Evolutionary conservation across 2,329 filamentous ascomycete genomes (phyloP), one percentile per base, ranked within the genome.

Genomic region (Blastomyces silverae): DNA sequence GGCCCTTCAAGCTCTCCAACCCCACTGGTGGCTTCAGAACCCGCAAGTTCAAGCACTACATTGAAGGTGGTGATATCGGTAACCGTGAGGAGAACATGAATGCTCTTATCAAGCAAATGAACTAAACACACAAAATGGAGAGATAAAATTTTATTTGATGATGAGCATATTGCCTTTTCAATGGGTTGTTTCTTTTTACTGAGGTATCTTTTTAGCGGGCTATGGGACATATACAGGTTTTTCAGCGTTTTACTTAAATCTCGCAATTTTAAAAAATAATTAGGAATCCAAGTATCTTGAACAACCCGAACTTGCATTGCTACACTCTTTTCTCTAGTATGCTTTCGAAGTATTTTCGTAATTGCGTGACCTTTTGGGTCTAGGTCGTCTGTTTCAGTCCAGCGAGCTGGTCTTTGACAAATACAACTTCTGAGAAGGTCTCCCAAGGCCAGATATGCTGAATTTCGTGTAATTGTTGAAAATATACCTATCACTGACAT

Each of bases 1-100:
- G 94, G 94, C 94, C 94, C 79, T 99, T 99, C 89, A 97, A 99
- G 90, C 90, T 99, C 73, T 92, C 87, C 87, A 97, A 96, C 88
- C 94, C 94, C 78, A 97, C 84, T 74, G 94, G 94, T 80, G 93
- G 94, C 71, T 99, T 97, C 91, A 89, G 89, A 74, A 82, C 89
- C 75, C 87, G 94, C 83, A 99, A 97, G 86, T 97, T 97, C 88
- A 94, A 92, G 86, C 92, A 97, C 85, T 97, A 91, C 84, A 90
- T 97, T 70, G 90, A 97, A 86, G 94, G 93, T 82, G 94, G 94
- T 89, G 94, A 99, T 82, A 84, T 95, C 74, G 94, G 94, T 80
- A 97, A 99, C 88, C 90, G 94, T 73, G 94, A 99, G 86, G 92
- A 97, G 76, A 88, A 92, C 84, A 97, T 97, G 87, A 97, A 97